These are phyloP conservation scores for Suhomyces sp. DNA, from an alignment of 805 yeast genomes.

Conservation along the genomic window DNA sequence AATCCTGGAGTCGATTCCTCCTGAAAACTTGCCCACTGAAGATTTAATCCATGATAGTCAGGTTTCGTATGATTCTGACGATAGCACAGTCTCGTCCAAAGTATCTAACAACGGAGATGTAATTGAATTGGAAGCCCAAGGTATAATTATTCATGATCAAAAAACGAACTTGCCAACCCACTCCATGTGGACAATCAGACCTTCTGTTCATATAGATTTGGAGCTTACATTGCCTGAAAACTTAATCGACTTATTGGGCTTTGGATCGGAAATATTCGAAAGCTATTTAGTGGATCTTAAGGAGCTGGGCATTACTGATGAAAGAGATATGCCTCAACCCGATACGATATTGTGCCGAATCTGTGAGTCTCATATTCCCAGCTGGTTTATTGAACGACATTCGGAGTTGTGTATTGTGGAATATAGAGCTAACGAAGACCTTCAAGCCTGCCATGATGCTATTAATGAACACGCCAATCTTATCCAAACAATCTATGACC, in stretches of 20 bases:
- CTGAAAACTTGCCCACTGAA: neutral
- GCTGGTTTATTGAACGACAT: slow-evolving; percentile 95
- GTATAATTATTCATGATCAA: slow-evolving; percentile 71
- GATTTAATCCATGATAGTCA: slow-evolving; percentile 3
- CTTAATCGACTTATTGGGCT: slow-evolving; percentile 75
- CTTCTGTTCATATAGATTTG: slow-evolving; percentile 61
- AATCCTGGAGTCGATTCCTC: too few relatives aligned
- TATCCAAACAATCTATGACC: slow-evolving; percentile 43
- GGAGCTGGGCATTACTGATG: slow-evolving; percentile 62
- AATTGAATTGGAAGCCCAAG: slow-evolving; percentile 88
- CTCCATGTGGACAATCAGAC: slow-evolving; percentile 91
- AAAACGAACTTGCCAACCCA: slow-evolving; percentile 61
- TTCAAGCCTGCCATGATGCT: slow-evolving; percentile 71
- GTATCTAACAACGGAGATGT: slow-evolving; percentile 55
- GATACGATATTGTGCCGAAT: slow-evolving; percentile 82
- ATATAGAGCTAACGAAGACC: slow-evolving; percentile 74
- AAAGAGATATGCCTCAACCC: slow-evolving; percentile 70
- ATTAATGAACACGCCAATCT: slow-evolving; percentile 65
- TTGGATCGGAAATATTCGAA: slow-evolving; percentile 82
- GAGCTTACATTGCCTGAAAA: slow-evolving; percentile 67
- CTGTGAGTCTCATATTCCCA: slow-evolving; percentile 87
- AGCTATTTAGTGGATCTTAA: slow-evolving; percentile 65
- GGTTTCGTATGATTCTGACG: slow-evolving; percentile 7
- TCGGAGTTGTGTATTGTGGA: slow-evolving; percentile 84
- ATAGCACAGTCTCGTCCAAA: slow-evolving; percentile 22